phyloP scores from a whole-genome alignment of 805 yeast genomes.

The Yarrowia bubula region DNA sequence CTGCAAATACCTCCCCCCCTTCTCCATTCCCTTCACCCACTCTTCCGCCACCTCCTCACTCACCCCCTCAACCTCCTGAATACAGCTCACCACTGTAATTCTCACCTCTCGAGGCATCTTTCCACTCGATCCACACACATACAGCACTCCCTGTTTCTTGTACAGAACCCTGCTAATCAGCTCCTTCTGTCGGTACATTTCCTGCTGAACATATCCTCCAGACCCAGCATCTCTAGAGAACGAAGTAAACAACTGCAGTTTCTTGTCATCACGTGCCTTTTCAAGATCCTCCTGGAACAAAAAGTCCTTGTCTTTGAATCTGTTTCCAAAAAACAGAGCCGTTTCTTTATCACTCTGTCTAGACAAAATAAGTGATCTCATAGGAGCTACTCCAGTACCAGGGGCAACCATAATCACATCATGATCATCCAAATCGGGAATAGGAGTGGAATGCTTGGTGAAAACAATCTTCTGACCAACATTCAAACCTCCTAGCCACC shows the following conservation, averaged over 20 bases:
- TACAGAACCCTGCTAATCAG: conserved; percentile 53
- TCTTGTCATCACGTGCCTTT: conserved; percentile 26
- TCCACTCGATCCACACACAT: conserved; percentile 91
- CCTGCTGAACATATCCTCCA: conserved; percentile 75
- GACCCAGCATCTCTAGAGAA: conserved; percentile 45
- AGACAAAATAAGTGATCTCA: conserved; percentile 63
- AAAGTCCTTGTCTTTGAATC: conserved; percentile 64
- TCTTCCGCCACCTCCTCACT: conserved; percentile 48
- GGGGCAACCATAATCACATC: conserved; percentile 69
- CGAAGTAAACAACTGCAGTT: conserved; percentile 44
- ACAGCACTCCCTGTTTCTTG: conserved; percentile 58
- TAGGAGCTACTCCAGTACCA: conserved; percentile 97
- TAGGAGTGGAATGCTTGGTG: conserved; percentile 44
- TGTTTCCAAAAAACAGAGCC: conserved; percentile 70
- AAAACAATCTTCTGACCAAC: conserved; percentile 53
- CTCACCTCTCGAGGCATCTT: conserved; percentile 89
- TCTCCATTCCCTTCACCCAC: conserved; percentile 61
- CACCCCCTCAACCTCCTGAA: conserved; percentile 48
- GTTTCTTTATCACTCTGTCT: conserved; percentile 38
- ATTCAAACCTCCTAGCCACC: conserved; percentile 58
- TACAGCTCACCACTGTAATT: conserved; percentile 67
- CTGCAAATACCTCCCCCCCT: conserved; percentile 65
- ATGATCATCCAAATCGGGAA: conserved; percentile 40
- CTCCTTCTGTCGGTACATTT: conserved; percentile 51
- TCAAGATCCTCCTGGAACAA: conserved; percentile 46